Percentiles rank a stretch among this genome's conserved stretches.
Conservation (phyloP, 306 rosid genomes). For the Biancaea sappan region DNA sequence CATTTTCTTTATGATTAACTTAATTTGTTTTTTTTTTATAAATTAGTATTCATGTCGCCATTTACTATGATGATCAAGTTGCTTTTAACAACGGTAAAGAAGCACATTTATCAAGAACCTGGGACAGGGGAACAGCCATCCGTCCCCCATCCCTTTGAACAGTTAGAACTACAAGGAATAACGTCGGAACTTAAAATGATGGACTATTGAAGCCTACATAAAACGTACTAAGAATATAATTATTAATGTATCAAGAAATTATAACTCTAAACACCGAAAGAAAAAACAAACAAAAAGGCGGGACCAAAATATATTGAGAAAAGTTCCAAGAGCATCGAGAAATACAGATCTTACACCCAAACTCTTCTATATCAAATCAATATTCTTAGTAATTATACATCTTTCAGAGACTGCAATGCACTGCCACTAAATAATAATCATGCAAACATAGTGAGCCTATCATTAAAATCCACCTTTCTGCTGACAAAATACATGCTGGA, state of each 20-base stretch:
- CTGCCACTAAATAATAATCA: slow-evolving; percentile 22
- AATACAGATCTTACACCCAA: slow-evolving; percentile 19
- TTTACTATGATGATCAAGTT: too few species aligned
- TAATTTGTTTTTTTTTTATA: too few species aligned
- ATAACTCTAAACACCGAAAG: neutral
- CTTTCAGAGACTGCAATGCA: slow-evolving; percentile 30
- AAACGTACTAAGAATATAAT: neutral
- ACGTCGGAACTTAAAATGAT: too few species aligned
- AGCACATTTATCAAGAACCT: too few species aligned
- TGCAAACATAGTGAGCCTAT: slow-evolving; percentile 37
- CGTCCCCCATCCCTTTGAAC: too few species aligned
- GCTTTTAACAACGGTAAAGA: too few species aligned
- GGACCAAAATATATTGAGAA: neutral
- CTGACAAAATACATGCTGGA: slow-evolving; percentile 37
- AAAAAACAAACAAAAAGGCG: neutral
- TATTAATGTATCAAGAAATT: neutral
- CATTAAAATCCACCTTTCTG: slow-evolving; percentile 18
- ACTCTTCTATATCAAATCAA: slow-evolving; percentile 26
- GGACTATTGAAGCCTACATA: too few species aligned
- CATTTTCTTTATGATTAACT: too few species aligned
- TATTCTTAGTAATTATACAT: slow-evolving; percentile 35
- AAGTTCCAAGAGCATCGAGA: neutral
- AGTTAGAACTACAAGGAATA: too few species aligned
- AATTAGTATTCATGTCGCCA: too few species aligned
- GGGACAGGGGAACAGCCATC: too few species aligned